Evolutionary conservation across 164 flowering plant genomes (phyloP).

Genomic region (Hamamelis virginiana): DNA sequence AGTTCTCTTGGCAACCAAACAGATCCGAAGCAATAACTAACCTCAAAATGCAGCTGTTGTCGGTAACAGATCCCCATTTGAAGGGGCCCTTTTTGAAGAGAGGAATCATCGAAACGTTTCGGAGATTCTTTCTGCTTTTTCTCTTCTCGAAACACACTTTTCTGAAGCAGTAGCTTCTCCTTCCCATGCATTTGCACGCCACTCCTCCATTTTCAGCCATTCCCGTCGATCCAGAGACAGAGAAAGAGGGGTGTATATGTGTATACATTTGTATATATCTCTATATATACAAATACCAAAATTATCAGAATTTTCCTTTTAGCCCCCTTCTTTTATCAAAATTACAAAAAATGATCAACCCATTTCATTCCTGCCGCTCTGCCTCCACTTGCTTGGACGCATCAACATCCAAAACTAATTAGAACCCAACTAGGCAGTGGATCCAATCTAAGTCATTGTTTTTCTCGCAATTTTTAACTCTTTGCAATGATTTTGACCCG

Average conservation of each 20-base stretch:
- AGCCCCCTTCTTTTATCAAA: too few species aligned
- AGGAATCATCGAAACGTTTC: conserved; percentile 22
- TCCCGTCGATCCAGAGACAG: conserved; percentile 3
- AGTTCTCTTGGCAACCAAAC: neutral
- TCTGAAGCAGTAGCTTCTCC: conserved; percentile 18
- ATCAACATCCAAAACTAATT: too few species aligned
- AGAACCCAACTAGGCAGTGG: too few species aligned
- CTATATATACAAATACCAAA: neutral
- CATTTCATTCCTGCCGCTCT: too few species aligned
- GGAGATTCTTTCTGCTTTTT: conserved; percentile 18
- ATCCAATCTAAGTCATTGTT: too few species aligned
- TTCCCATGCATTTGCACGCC: conserved; percentile 24
- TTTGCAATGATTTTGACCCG: too few species aligned
- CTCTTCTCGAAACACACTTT: conserved; percentile 14
- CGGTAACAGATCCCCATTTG: conserved; percentile 18
- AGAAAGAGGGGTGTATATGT: too few species aligned
- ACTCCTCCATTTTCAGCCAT: conserved; percentile 33
- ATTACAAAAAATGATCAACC: too few species aligned
- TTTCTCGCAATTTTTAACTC: too few species aligned
- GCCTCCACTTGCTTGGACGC: too few species aligned
- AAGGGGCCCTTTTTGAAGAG: conserved; percentile 22
- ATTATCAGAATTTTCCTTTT: neutral
- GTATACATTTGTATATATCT: too few species aligned
- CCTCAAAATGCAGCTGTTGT: conserved; percentile 22
- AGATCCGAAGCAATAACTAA: neutral